phyloP scores from a whole-genome alignment of 805 yeast genomes.

The Grigorovia humatica region DNA sequence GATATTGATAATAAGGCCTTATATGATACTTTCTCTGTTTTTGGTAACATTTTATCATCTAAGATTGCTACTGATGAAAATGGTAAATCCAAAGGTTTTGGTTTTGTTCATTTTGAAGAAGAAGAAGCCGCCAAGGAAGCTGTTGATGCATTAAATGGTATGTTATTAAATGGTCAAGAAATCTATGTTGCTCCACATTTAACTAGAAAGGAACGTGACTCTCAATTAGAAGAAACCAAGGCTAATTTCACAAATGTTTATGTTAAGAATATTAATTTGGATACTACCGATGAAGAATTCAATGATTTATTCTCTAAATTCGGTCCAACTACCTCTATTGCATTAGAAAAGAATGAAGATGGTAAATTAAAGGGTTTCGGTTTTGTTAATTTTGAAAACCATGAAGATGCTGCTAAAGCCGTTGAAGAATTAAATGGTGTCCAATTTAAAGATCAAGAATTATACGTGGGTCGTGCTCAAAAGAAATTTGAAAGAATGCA shows the following conservation, averaged over 20 bases:
- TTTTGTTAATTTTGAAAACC: slow-evolving; percentile 82
- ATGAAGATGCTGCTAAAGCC: slow-evolving; percentile 81
- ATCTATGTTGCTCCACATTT: slow-evolving; percentile 93
- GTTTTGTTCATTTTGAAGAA: slow-evolving; percentile 93
- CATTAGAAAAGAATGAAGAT: slow-evolving; percentile 68
- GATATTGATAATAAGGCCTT: slow-evolving; percentile 98
- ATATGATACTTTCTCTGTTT: slow-evolving; percentile 95
- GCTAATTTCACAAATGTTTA: slow-evolving; percentile 93
- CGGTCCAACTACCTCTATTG: slow-evolving; percentile 79
- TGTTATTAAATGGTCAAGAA: slow-evolving; percentile 92
- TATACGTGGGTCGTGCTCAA: slow-evolving; percentile 98
- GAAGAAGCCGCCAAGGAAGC: slow-evolving; percentile 91
- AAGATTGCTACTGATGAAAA: slow-evolving; percentile 91
- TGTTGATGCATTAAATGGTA: slow-evolving; percentile 94
- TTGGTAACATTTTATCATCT: slow-evolving; percentile 91
- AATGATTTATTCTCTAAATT: slow-evolving; percentile 56
- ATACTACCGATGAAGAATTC: slow-evolving; percentile 61
- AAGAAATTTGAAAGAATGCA: slow-evolving; percentile 96
- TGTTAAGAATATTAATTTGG: slow-evolving; percentile 78
- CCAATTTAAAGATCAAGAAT: slow-evolving; percentile 74
- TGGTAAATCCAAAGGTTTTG: slow-evolving; percentile 91
- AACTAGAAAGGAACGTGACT: slow-evolving; percentile 86
- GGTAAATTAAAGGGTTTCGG: slow-evolving; percentile 95
- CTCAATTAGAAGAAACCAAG: slow-evolving; percentile 80
- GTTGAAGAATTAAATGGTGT: slow-evolving; percentile 84